Base-by-base conservation (phyloP, 306 rosid genomes). In the Ammopiptanthus mongolicus region DNA sequence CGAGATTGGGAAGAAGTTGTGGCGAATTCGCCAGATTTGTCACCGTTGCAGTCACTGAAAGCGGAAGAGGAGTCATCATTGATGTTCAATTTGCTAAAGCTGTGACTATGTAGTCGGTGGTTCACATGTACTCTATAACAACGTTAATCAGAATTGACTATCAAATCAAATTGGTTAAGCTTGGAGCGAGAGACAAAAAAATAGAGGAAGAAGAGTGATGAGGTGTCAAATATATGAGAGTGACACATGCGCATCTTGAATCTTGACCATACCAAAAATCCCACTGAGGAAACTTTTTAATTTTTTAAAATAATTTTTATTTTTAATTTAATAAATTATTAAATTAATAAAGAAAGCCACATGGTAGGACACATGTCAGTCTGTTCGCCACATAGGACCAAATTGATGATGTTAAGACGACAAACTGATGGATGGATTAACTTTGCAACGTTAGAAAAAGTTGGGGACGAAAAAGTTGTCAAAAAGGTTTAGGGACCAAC, bases 1-100 rank as follows among this genome's bases (percentile, higher is more conserved):
- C 92, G 92, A 34, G 79, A 81, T 71, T 88, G 84, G 5, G 90
- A 80, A 14, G 96, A 85, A 5, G 81, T 50, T 1, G 92, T 57
- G 1, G 85, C 69, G 29, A 92, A 92, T 78, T 92, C 97, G 36
- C 84, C 89, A 75, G 97, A 92, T 88, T 89, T 74, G 58, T 92
- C 97, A 74, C 97, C 90, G 81, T 88, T 87, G 69, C 97, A 92
- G 44, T 92, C 97, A 80, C 96, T 92, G 71, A 92, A 92, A 59
- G 96, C 89, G 7, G 93, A 80, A n/a, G 93, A 88, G 48, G 96
- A 84, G 15, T 65, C 36, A 12, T 85, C 87, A 13, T 61, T 84
- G 71, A 46, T 42, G 52, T 77, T 82, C 37, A 81, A 79, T 77
- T 86, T 85, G 37, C 83, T 74, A 58, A 83, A 80, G 14, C 17